Percentiles rank a stretch among this genome's conserved stretches.
These are phyloP conservation scores for Rhinocladiella similis DNA, from an alignment of 2,329 filamentous ascomycete species.

Conservation along the genomic window DNA sequence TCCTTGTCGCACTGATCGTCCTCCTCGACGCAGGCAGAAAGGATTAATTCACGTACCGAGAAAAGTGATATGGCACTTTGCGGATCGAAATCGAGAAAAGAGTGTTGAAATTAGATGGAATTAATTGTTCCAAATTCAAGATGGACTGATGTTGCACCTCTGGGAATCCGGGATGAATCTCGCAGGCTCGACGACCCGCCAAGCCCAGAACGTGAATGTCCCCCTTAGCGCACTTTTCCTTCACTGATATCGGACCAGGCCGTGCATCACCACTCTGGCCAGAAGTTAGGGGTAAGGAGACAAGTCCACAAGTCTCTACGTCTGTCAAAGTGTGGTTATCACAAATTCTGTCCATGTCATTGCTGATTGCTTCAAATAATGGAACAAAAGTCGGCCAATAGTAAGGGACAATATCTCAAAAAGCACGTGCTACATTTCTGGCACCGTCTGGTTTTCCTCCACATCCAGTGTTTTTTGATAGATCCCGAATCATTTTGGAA, in stretches of 20 bases:
- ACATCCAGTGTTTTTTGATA: background rate
- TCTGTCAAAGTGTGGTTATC: background rate
- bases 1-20: constrained; percentile 19
- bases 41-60: constrained; percentile 27
- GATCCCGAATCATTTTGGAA: too few species aligned
- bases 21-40: constrained; percentile 23
- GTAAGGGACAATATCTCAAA: too few species aligned
- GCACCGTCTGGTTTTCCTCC: background rate
- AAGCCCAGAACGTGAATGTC: constrained; percentile 7
- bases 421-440: constrained; percentile 1
- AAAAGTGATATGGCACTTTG: constrained; percentile 15
- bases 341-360: background rate
- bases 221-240: background rate
- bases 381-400: background rate
- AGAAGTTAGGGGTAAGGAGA: constrained; percentile 4
- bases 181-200: constrained; percentile 8
- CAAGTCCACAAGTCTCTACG: background rate
- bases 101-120: constrained; percentile 18
- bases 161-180: constrained; percentile 20
- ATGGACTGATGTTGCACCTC: constrained; percentile 12
- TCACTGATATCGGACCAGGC: background rate
- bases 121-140: constrained; percentile 15
- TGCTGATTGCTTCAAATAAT: background rate
- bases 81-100: constrained; percentile 16
- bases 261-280: constrained; percentile 2